Evolutionary conservation across 257 asterid species (phyloP).

Genomic region (Rauvolfia tetraphylla): DNA sequence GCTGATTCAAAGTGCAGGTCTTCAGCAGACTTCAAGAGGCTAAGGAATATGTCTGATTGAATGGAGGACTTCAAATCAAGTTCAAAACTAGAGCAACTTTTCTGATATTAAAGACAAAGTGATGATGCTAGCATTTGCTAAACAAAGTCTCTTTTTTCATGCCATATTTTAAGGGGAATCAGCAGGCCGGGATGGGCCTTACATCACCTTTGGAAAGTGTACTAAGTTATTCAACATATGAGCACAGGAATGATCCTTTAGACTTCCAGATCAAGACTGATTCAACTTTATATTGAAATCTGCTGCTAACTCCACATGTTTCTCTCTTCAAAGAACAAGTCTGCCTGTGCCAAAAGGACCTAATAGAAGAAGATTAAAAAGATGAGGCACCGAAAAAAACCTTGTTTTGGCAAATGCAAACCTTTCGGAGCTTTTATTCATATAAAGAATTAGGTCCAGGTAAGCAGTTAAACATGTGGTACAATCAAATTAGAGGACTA

Average conservation of each 20-base stretch:
- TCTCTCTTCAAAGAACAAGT: background rate
- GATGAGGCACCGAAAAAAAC: background rate
- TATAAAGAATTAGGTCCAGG: background rate
- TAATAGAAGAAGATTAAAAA: background rate
- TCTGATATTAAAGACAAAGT: too few relatives aligned
- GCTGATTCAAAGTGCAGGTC: background rate
- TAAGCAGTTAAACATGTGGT: conserved; percentile 5
- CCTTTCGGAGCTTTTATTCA: background rate
- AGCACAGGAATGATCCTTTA: background rate
- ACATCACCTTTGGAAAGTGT: background rate
- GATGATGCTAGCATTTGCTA: too few relatives aligned
- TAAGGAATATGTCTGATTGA: background rate
- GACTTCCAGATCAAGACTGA: background rate
- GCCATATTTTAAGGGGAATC: background rate
- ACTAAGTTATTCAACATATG: background rate
- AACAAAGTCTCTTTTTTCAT: too few relatives aligned
- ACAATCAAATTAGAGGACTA: background rate
- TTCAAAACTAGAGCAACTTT: too few relatives aligned
- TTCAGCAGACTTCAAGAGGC: background rate
- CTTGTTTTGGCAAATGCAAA: background rate
- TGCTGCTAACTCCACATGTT: background rate
- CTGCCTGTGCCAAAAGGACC: background rate
- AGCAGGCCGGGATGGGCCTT: background rate
- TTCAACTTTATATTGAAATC: background rate
- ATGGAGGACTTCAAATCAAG: too few relatives aligned